Evolutionary conservation across 176 grass and related monocot genomes (phyloP).

Genomic region (maize (Zea mays)): DNA sequence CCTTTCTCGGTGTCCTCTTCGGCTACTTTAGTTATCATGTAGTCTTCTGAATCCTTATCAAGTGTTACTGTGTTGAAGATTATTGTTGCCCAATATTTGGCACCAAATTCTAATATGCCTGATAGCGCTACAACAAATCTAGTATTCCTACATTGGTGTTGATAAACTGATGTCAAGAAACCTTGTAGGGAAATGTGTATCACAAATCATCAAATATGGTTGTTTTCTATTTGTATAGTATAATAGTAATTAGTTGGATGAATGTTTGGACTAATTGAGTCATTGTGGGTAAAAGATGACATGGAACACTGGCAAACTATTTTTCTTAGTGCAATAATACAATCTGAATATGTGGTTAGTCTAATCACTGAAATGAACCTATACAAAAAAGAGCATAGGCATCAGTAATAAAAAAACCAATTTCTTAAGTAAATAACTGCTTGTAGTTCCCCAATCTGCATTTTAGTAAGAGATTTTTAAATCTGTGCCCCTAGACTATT

Average conservation of each 20-base stretch:
- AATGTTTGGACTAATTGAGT: not conserved
- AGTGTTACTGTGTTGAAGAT: not conserved
- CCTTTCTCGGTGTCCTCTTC: not conserved
- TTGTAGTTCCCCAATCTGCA: not conserved
- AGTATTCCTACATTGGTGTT: not conserved
- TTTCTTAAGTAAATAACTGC: not conserved
- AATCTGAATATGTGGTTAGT: not conserved
- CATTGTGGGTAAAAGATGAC: not conserved
- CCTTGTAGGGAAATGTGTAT: not conserved
- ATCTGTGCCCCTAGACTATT: not conserved
- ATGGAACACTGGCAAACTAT: not conserved
- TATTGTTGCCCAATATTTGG: not conserved
- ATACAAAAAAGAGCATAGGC: not conserved
- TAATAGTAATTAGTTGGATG: not conserved
- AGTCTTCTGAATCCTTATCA: not conserved
- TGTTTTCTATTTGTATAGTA: not conserved
- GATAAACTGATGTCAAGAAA: not conserved
- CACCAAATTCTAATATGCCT: not conserved
- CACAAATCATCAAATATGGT: not conserved
- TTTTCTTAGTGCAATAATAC: not conserved
- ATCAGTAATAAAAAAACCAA: not conserved
- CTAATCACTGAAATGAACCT: not conserved
- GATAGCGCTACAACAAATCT: not conserved
- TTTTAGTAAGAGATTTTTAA: not conserved
- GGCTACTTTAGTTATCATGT: not conserved